Evolutionary conservation across 2,329 filamentous ascomycete species (phyloP), one percentile per base, ranked within the genome.

Genomic region (Myotisia sp.): DNA sequence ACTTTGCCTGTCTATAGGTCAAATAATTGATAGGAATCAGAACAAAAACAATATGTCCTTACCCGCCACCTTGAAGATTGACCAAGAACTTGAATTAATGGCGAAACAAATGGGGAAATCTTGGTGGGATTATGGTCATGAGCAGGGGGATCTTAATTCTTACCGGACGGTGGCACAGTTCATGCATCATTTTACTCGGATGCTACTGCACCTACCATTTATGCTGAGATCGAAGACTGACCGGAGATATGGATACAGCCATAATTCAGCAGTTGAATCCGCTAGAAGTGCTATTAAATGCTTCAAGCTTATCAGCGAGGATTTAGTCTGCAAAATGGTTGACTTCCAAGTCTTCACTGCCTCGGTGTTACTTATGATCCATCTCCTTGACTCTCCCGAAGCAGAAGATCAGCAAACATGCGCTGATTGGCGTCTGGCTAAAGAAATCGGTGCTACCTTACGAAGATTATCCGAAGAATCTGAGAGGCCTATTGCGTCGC

Each of bases 281-380:
- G 53, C 62, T 7, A 53, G 63, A 29, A 54, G 57, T 22, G 53
- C 60, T 33, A 52, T 66, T 16, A 37, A 41, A 10, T 41, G 52
- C 7, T 67, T 64, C 40, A 51, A 50, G 12, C 46, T 45, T 9
- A 38, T 62, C 4, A 13, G 47, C 40, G 19, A 45, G 45, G 10
- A 49, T 48, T 8, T 47, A 55, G 45, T 60, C 6, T 65, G 64
- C 47, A 64, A 65, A 28, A 41, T 65, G 22, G 51, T 62, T 29
- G 65, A 69, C 39, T 68, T 68, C 32, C 50, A 61, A 33, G 56
- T 55, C 2, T 68, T 68, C 40, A 64, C 53, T 1, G 56, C 59
- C 3, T 56, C 61, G 9, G 55, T 66, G 43, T 49, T 66, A 1
- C 42, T 69, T 3, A 44, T 62, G 3, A 46, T 65, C 21, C 58